A percentile compares a stretch with the other conserved stretches of the same genome.
Conservation (phyloP, 2,329 filamentous ascomycete genomes). For the Venturiaceae sp. region DNA sequence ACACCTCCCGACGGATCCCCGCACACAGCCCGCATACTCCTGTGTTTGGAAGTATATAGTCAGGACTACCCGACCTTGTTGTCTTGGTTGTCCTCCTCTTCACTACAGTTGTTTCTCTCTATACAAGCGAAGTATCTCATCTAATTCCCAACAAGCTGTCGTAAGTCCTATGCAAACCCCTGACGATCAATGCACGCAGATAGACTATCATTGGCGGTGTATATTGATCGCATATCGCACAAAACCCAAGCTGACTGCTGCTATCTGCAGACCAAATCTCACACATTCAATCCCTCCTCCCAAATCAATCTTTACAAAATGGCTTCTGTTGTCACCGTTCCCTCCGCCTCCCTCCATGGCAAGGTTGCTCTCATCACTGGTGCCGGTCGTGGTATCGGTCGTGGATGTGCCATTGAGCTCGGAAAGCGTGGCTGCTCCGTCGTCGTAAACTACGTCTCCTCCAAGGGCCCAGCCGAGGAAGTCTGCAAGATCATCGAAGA, state of each 20-base stretch:
- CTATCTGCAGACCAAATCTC: neutral
- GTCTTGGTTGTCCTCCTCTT: neutral
- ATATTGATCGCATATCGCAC: neutral
- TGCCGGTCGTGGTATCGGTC: constrained; percentile 55
- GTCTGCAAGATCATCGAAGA: constrained; percentile 35
- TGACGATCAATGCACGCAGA: neutral
- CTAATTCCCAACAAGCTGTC: neutral
- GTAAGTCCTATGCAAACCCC: constrained; percentile 1
- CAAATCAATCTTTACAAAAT: constrained; percentile 13
- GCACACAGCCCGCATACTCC: neutral
- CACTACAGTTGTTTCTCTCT: neutral
- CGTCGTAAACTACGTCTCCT: constrained; percentile 56
- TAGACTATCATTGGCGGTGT: neutral
- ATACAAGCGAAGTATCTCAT: neutral
- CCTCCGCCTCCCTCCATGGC: constrained; percentile 39
- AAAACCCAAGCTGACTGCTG: neutral
- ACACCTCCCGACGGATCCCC: neutral
- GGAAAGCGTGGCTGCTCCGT: constrained; percentile 54
- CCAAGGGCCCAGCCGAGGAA: constrained; percentile 38
- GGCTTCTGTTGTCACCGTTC: constrained; percentile 27
- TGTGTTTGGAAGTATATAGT: neutral
- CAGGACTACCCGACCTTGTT: neutral
- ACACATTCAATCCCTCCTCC: neutral
- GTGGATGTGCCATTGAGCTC: constrained; percentile 57
- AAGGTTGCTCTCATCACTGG: constrained; percentile 54